Conservation (phyloP, 2,329 filamentous ascomycete genomes). For the Alternaria triticimaculans region DNA sequence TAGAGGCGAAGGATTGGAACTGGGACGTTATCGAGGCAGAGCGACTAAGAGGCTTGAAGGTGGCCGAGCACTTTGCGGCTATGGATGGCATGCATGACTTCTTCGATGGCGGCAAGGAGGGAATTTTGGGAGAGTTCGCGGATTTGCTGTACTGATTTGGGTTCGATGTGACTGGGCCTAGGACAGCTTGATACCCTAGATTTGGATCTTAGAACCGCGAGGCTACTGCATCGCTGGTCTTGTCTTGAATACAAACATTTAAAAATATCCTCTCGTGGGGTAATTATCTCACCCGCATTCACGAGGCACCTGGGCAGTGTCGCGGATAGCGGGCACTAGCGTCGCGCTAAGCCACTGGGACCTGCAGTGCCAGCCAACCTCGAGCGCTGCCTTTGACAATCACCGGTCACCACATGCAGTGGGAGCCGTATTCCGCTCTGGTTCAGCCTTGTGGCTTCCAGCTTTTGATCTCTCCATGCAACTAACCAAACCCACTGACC, state of each 20-base stretch:
- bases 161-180: neutral
- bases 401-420: neutral
- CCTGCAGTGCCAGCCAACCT: neutral
- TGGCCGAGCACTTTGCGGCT: conserved; percentile 62
- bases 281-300: neutral
- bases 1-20: conserved; percentile 57
- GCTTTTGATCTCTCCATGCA: neutral
- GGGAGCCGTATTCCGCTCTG: neutral
- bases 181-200: conserved; percentile 1
- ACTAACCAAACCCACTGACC: neutral
- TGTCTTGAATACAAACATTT: neutral
- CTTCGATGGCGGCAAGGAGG: conserved; percentile 53
- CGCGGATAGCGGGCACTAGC: neutral
- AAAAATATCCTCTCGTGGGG: neutral
- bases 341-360: neutral
- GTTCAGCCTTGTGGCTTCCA: conserved; percentile 4
- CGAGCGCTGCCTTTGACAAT: conserved; percentile 2
- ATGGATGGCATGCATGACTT: conserved; percentile 62
- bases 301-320: neutral
- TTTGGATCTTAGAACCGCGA: neutral
- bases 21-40: conserved; percentile 68
- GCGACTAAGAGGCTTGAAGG: conserved; percentile 60
- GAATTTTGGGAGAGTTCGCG: conserved; percentile 53
- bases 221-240: neutral
- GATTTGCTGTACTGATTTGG: conserved; percentile 40